These are phyloP conservation scores for Oemleria cerasiformis DNA, from an alignment of 306 rosid species.

Conservation along the genomic window DNA sequence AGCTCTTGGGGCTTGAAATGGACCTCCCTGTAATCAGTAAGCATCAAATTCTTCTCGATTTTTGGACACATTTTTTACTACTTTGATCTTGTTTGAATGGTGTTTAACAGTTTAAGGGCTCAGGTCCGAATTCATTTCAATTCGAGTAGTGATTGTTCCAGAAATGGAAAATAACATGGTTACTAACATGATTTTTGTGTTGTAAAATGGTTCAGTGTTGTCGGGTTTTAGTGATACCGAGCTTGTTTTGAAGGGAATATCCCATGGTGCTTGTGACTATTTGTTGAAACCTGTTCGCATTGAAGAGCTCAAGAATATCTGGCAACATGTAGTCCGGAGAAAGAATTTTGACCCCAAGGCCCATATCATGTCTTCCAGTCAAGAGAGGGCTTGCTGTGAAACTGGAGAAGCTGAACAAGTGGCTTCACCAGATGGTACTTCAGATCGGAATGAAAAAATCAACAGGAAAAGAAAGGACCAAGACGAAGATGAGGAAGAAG, in stretches of 20 bases:
- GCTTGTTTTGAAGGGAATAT: conserved; percentile 84
- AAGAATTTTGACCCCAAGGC: conserved; percentile 51
- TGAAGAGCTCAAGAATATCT: conserved; percentile 77
- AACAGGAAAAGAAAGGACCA: conserved; percentile 56
- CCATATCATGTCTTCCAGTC: conserved; percentile 29
- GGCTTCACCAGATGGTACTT: conserved; percentile 27
- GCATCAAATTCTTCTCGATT: conserved; percentile 25
- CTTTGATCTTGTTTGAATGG: conserved; percentile 9
- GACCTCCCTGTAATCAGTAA: conserved; percentile 89
- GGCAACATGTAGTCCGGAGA: conserved; percentile 82
- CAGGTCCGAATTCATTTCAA: background rate
- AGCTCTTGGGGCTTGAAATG: conserved; percentile 78
- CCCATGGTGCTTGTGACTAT: conserved; percentile 83
- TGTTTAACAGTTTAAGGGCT: background rate
- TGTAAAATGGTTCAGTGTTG: conserved; percentile 51
- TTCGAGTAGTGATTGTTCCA: conserved; percentile 2
- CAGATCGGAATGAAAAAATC: conserved; percentile 27
- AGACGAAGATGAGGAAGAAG: conserved; percentile 55
- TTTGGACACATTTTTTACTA: background rate
- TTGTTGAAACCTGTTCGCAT: conserved; percentile 72
- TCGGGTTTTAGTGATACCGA: conserved; percentile 64
- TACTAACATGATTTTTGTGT: conserved; percentile 19
- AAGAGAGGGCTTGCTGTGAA: conserved; percentile 28
- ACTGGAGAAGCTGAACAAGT: conserved; percentile 33
- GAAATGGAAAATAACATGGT: background rate